Base-by-base conservation (phyloP, 2,329 filamentous ascomycete species). In the Phaeosphaeria sp. region DNA sequence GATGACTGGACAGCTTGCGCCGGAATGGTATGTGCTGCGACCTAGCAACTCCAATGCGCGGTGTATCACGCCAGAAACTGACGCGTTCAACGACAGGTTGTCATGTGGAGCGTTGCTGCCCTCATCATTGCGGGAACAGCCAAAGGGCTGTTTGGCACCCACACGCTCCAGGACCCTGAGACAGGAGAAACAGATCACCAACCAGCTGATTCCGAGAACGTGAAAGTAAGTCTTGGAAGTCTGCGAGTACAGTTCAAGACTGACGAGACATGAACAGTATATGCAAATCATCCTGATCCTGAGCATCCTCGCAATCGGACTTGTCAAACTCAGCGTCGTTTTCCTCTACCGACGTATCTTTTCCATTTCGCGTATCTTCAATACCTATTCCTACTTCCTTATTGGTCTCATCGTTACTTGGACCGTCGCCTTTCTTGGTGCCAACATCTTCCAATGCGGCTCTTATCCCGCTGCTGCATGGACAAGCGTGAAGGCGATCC, bases 251-350 rank as follows among this genome's bases (percentile, higher is more conserved):
- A 30, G n/a, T n/a, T n/a, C 13, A 21, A 46, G 20, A 22, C 46
- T 57, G 8, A 56, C 24, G 17, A 17, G 11, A 11, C 25, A 30
- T n/a, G 18, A 47, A 5, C 24, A 57, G 55, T 57, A 53, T 46
- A 53, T 48, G 40, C 47, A 44, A 49, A 53, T 57, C 25, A 44
- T 46, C n/a, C 27, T 52, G 18, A 53, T 57, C 15, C 24, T 57
- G 25, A 50, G 45, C 42, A 50, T 57, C 15, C 40, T 53, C n/a
- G 27, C 50, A 20, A 48, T 57, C 39, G 55, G 50, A 6, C 45
- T 49, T 17, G 48, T 57, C 24, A 57, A 57, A 53, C 55, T 57
- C 30, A 57, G 55, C 36, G 55, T 57, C 21, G 47, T 57, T 24
- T 47, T 53, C n/a, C 50, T 57, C 2, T 57, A 57, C 47, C 50